phyloP scores from a whole-genome alignment of 2,329 filamentous ascomycete genomes.

The Cadophora gregata region DNA sequence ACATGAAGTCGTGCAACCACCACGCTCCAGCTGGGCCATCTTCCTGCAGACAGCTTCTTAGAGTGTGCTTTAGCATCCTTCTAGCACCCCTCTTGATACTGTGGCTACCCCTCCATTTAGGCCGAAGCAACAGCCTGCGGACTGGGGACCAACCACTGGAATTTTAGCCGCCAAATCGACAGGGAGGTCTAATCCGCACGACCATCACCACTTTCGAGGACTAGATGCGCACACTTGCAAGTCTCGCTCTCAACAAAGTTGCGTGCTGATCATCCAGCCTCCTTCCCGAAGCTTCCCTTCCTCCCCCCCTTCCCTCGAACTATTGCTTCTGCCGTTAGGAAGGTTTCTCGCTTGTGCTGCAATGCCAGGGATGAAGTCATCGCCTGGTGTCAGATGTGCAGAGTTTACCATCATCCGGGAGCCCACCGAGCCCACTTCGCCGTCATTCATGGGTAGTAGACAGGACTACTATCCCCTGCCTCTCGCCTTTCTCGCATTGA shows the following conservation, averaged over 20 bases:
- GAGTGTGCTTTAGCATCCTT: not conserved
- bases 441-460: constrained; percentile 17
- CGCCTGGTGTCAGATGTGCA: constrained; percentile 19
- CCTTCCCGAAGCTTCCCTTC: constrained; percentile 9
- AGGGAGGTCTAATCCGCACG: constrained; percentile 12
- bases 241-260: constrained; percentile 12
- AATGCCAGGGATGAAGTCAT: constrained; percentile 14
- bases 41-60: constrained; percentile 7
- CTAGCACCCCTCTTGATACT: constrained; percentile 3
- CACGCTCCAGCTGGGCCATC: not conserved
- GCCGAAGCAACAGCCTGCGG: not conserved
- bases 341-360: constrained; percentile 4
- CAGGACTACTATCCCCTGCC: constrained; percentile 12
- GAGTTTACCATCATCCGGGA: constrained; percentile 19
- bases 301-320: not conserved
- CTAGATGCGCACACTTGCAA: not conserved
- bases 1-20: constrained; percentile 4
- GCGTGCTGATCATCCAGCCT: constrained; percentile 11
- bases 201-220: not conserved
- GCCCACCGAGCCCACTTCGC: constrained; percentile 23
- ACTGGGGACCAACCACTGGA: not conserved
- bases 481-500: constrained; percentile 1
- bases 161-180: constrained; percentile 15
- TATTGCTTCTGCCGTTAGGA: constrained; percentile 14
- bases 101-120: constrained; percentile 5